A percentile compares a stretch with the other conserved stretches of the same genome.
These are phyloP conservation scores for Flaveria bidentis DNA, from an alignment of 129 eudicot genomes.

Conservation along the genomic window DNA sequence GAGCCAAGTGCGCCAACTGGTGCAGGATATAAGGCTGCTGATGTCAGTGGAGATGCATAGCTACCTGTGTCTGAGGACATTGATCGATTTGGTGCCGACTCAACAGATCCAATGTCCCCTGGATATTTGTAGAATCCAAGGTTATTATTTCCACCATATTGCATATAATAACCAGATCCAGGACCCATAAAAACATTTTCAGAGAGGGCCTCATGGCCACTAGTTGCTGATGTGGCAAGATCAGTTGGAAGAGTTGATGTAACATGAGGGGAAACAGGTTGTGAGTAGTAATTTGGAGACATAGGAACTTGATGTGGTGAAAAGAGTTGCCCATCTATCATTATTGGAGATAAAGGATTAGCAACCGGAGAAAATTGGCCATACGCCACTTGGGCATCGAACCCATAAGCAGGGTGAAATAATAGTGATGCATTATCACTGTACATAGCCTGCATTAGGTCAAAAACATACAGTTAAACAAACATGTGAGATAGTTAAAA, in stretches of 20 bases:
- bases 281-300: slow-evolving; percentile 72
- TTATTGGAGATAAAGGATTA: slow-evolving; percentile 73
- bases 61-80: slow-evolving; percentile 61
- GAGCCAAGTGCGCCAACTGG: slow-evolving; percentile 63
- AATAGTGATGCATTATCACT: slow-evolving; percentile 63
- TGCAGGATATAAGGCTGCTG: slow-evolving; percentile 70
- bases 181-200: slow-evolving; percentile 60
- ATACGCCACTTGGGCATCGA: slow-evolving; percentile 71
- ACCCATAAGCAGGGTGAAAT: slow-evolving; percentile 80
- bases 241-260: slow-evolving; percentile 66
- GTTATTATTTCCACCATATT: slow-evolving; percentile 64
- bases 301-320: slow-evolving; percentile 81
- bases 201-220: slow-evolving; percentile 60
- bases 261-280: slow-evolving; percentile 77
- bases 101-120: slow-evolving; percentile 70
- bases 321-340: slow-evolving; percentile 86
- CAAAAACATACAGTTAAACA: background rate
- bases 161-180: slow-evolving; percentile 72
- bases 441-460: slow-evolving; percentile 59
- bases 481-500: slow-evolving; percentile 9
- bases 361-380: slow-evolving; percentile 92
- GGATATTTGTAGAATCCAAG: slow-evolving; percentile 69
- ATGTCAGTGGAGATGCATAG: slow-evolving; percentile 58
- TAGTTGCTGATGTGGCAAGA: slow-evolving; percentile 57
- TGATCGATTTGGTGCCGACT: slow-evolving; percentile 52